Evolutionary conservation across 2,329 filamentous ascomycete genomes (phyloP).

Genomic region (Fusarium dlaminii): DNA sequence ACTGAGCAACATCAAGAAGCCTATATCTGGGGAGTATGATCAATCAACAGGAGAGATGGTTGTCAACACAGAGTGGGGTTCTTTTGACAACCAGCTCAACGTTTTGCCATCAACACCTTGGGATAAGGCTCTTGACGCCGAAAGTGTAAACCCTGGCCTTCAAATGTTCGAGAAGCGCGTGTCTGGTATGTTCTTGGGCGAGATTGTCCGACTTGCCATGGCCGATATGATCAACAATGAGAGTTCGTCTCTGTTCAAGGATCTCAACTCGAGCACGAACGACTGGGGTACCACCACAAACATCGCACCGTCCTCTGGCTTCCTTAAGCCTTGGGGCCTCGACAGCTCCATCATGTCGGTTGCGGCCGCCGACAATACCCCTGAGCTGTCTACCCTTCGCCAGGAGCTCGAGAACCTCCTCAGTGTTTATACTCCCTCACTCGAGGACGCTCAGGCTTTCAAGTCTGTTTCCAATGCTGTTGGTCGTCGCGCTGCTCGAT

Average conservation of each 20-base stretch:
- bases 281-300: slow-evolving; percentile 75
- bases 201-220: slow-evolving; percentile 84
- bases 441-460: slow-evolving; percentile 88
- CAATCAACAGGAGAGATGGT: slow-evolving; percentile 91
- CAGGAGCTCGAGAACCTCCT: slow-evolving; percentile 81
- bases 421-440: slow-evolving; percentile 77
- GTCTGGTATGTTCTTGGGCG: slow-evolving; percentile 97
- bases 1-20: slow-evolving; percentile 83
- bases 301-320: slow-evolving; percentile 70
- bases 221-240: slow-evolving; percentile 76
- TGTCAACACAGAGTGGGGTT: slow-evolving; percentile 98
- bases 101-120: slow-evolving; percentile 88
- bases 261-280: slow-evolving; percentile 77
- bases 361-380: slow-evolving; percentile 81
- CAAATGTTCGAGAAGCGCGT: slow-evolving; percentile 99
- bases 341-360: slow-evolving; percentile 92
- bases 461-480: slow-evolving; percentile 85
- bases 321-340: slow-evolving; percentile 86
- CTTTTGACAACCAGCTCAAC: slow-evolving; percentile 92
- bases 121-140: slow-evolving; percentile 79
- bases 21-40: slow-evolving; percentile 76
- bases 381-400: slow-evolving; percentile 76
- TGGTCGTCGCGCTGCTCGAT: slow-evolving; percentile 85
- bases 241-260: slow-evolving; percentile 76
- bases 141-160: slow-evolving; percentile 89